phyloP scores from a whole-genome alignment of 441 rosid genomes.

The Brassica hybrid region DNA sequence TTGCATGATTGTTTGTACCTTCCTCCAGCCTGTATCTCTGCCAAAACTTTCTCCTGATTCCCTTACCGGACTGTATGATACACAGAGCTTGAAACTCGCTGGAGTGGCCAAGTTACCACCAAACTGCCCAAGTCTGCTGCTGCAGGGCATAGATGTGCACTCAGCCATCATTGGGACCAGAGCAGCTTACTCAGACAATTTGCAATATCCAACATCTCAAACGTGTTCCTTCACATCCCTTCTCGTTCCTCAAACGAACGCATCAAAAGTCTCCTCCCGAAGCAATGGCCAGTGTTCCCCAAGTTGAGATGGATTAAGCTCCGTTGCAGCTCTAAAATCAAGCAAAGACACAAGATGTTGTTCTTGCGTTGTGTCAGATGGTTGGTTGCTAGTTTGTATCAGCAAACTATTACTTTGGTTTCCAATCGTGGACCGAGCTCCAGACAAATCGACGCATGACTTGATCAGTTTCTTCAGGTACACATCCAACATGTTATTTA shows the following conservation, averaged over 20 bases:
- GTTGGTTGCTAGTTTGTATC: constrained; percentile 57
- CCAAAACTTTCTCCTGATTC: constrained; percentile 23
- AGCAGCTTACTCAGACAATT: constrained; percentile 25
- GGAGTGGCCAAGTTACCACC: too few species aligned
- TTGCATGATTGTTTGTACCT: background rate
- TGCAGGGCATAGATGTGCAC: too few species aligned
- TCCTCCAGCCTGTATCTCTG: constrained; percentile 36
- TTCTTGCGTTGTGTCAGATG: constrained; percentile 48
- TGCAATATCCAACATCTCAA: constrained; percentile 24
- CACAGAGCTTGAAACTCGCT: too few species aligned
- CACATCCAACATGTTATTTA: constrained; percentile 72
- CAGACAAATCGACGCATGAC: constrained; percentile 69
- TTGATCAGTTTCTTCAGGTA: constrained; percentile 80
- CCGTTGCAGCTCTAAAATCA: constrained; percentile 94
- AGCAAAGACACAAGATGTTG: constrained; percentile 74
- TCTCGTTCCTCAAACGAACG: constrained; percentile 63
- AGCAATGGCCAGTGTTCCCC: constrained; percentile 93
- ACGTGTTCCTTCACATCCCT: constrained; percentile 36
- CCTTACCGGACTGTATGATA: background rate
- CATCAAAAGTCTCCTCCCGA: constrained; percentile 76
- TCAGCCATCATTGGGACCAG: constrained; percentile 35
- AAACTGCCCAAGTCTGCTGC: too few species aligned
- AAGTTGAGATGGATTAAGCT: constrained; percentile 83
- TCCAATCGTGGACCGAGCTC: constrained; percentile 54
- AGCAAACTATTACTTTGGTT: constrained; percentile 44